A percentile compares a stretch with the other conserved stretches of the same genome.
Conservation (phyloP, 202 grass and related monocot genomes). For the Brachypodium distachyon region DNA sequence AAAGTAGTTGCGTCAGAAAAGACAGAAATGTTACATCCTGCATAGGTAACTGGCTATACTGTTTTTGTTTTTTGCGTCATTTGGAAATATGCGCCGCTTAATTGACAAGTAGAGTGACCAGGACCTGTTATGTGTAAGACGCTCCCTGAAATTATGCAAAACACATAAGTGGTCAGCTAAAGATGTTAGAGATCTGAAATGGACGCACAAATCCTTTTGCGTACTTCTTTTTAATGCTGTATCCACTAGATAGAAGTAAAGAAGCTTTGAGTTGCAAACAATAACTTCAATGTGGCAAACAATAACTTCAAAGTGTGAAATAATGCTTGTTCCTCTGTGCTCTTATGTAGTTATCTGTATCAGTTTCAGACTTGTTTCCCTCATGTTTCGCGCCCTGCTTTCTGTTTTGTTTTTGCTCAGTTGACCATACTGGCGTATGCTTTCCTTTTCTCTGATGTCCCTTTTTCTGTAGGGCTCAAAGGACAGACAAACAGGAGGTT, state of each 20-base stretch:
- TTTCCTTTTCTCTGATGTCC: neutral
- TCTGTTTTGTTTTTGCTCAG: neutral
- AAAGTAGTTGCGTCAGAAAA: neutral
- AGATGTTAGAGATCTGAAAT: slow-evolving; percentile 10
- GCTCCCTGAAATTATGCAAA: neutral
- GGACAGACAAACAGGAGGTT: slow-evolving; percentile 60
- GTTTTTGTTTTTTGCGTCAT: neutral
- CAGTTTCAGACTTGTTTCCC: neutral
- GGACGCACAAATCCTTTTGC: neutral
- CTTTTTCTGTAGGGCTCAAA: slow-evolving; percentile 51
- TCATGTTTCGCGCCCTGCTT: neutral
- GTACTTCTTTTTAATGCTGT: neutral
- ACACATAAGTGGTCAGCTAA: neutral
- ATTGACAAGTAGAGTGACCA: neutral
- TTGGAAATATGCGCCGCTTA: neutral
- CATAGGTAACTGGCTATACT: neutral
- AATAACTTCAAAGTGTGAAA: neutral
- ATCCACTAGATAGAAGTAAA: neutral
- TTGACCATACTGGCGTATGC: neutral
- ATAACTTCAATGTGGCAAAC: neutral
- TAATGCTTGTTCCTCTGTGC: neutral
- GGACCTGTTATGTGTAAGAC: neutral
- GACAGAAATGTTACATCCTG: neutral
- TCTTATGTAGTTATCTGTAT: neutral
- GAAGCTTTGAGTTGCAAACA: neutral